phyloP scores from a whole-genome alignment of 192 early-diverging fungal species.

The Backusella sp. region DNA sequence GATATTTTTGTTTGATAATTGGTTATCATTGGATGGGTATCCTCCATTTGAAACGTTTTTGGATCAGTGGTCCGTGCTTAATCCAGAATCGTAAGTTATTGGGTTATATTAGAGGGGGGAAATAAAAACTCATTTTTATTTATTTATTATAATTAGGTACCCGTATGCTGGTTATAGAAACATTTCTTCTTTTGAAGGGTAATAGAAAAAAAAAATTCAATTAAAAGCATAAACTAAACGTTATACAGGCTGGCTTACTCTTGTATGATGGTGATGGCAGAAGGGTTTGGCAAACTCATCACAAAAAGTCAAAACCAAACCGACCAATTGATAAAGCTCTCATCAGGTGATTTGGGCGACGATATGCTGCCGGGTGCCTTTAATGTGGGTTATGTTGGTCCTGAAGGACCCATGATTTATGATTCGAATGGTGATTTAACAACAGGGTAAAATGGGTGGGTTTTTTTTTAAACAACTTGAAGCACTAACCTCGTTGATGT shows the following conservation, averaged over 20 bases:
- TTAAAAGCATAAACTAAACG: neutral
- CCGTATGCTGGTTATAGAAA: constrained; percentile 44
- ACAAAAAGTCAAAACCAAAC: constrained; percentile 31
- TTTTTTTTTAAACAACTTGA: neutral
- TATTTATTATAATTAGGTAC: constrained; percentile 27
- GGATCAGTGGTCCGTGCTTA: constrained; percentile 39
- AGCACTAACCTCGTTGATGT: neutral
- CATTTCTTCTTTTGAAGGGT: constrained; percentile 48
- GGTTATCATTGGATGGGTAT: constrained; percentile 43
- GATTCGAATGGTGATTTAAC: constrained; percentile 46
- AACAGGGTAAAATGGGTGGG: constrained; percentile 25
- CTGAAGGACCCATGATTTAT: constrained; percentile 47
- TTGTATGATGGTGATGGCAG: constrained; percentile 51
- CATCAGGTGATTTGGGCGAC: constrained; percentile 33
- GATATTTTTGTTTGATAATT: constrained; percentile 46
- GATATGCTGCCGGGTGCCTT: constrained; percentile 37
- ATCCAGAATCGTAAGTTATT: constrained; percentile 34
- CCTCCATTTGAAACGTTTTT: constrained; percentile 46
- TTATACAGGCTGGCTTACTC: constrained; percentile 45
- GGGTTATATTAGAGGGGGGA: no score
- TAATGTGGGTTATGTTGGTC: constrained; percentile 50
- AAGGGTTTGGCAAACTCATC: constrained; percentile 40
- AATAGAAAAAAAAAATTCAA: neutral
- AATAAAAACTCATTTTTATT: no score
- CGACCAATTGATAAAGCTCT: constrained; percentile 27